Base-by-base conservation (phyloP, 495 filamentous ascomycete species). In the Xylaria nigripes region DNA sequence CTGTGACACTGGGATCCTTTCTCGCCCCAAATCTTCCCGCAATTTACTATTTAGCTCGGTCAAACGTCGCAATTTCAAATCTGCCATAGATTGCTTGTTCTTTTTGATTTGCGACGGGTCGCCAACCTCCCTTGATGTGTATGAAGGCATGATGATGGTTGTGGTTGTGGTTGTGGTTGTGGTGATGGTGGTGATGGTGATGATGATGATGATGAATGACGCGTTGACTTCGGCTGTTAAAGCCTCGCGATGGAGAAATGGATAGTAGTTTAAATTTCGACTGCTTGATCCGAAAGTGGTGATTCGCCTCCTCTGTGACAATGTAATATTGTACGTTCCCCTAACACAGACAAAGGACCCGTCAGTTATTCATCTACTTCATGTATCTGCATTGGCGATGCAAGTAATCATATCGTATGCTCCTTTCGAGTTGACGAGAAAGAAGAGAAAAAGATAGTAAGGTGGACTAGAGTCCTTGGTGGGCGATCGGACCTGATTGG, bases 31-130 rank as follows among this genome's bases (percentile, higher is more conserved):
- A 74, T 98, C 93, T 70, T 98, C 93, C 62, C 89, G 83, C 68
- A 98, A 78, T 59, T 94, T 84, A 61, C 85, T 84, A 78, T 97
- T 98, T 68, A 98, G 81, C 74, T 98, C 93, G 45, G 89, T 96
- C 71, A 98, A 77, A 42, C 94, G 87, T 58, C 93, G 86, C 60
- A 96, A 82, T 76, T 97, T 98, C 51, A 97, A 81, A 72, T 97
- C 93, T 46, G 93, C 94, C 83, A 97, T 96, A 70, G 89, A 94
- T 72, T 98, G 94, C 79, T 96, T 96, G 81, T 94, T 96, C 76
- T 90, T 94, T 80, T 86, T 93, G 66, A 91, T 86, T 61, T 80
- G 77, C 63, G 76, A 77, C 62, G 77, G 79, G 67, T 83, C 79
- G 71, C 76, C 74, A 55, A 75, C 72, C 58, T 81, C 78, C 59